phyloP scores from a whole-genome alignment of 441 rosid genomes.

The Hura crepitans region DNA sequence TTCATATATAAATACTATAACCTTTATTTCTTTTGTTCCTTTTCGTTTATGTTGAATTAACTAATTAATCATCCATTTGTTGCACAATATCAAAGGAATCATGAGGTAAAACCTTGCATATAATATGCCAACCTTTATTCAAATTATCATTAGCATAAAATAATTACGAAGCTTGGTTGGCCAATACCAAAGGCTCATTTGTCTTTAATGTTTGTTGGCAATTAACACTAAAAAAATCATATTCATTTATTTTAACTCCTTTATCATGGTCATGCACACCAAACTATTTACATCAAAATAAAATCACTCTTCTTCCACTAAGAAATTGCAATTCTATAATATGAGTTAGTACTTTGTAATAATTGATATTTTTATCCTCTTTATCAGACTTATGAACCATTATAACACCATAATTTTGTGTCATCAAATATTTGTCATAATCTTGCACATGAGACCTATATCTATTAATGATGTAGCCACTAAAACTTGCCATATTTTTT shows the following conservation, averaged over 20 bases:
- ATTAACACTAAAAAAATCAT: neutral
- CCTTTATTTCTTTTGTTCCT: too few relatives aligned
- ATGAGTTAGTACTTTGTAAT: too few relatives aligned
- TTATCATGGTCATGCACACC: neutral
- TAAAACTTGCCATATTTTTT: too few relatives aligned
- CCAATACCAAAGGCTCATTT: constrained; percentile 1
- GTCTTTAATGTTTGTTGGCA: neutral
- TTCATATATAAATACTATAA: neutral
- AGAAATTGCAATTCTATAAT: too few relatives aligned
- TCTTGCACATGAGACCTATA: too few relatives aligned
- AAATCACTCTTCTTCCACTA: neutral
- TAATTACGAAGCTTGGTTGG: neutral
- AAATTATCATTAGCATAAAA: neutral
- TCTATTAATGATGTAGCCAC: too few relatives aligned
- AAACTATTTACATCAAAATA: constrained; percentile 30
- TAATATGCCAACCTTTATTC: neutral
- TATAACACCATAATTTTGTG: too few relatives aligned
- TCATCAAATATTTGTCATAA: too few relatives aligned
- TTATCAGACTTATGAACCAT: too few relatives aligned
- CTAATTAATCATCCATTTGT: neutral
- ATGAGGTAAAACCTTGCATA: neutral
- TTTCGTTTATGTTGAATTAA: neutral
- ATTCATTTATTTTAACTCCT: neutral
- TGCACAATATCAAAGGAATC: neutral
- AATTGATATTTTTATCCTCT: too few relatives aligned